Conservation (phyloP, 2,329 filamentous ascomycete genomes). For the Talaromyces sp. region DNA sequence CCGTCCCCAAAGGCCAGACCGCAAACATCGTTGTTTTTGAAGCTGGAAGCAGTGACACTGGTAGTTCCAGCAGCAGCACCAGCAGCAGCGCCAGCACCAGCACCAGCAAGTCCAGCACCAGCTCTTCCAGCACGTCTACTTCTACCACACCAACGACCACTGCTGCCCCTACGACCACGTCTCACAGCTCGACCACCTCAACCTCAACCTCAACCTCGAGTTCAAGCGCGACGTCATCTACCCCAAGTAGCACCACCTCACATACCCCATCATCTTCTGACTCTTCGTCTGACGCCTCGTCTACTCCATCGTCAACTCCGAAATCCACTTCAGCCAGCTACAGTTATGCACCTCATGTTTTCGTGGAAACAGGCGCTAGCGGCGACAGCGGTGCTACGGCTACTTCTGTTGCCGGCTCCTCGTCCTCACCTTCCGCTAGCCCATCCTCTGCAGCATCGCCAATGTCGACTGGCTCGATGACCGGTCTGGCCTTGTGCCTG, state of each 20-base stretch:
- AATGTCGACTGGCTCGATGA: constrained; percentile 16
- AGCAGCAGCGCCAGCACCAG: constrained; percentile 14
- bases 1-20: constrained; percentile 61
- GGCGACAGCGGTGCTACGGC: background rate
- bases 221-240: constrained; percentile 23
- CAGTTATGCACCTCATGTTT: constrained; percentile 30
- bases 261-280: constrained; percentile 11
- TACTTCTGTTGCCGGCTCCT: constrained; percentile 1
- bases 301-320: constrained; percentile 9
- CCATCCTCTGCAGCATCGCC: constrained; percentile 13
- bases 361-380: constrained; percentile 20
- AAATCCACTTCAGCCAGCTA: constrained; percentile 26
- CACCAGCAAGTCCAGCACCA: constrained; percentile 23
- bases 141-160: constrained; percentile 18
- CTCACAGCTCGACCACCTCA: constrained; percentile 18
- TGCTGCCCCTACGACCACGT: constrained; percentile 21
- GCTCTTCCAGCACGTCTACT: constrained; percentile 8
- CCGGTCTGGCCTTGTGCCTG: constrained; percentile 14
- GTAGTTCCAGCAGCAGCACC: too few species aligned
- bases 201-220: constrained; percentile 17
- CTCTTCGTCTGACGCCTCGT: constrained; percentile 8
- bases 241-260: background rate
- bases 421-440: constrained; percentile 4
- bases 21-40: constrained; percentile 65
- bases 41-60: constrained; percentile 34